phyloP scores from a whole-genome alignment of 2,329 filamentous ascomycete species.

The Alternaria panax region DNA sequence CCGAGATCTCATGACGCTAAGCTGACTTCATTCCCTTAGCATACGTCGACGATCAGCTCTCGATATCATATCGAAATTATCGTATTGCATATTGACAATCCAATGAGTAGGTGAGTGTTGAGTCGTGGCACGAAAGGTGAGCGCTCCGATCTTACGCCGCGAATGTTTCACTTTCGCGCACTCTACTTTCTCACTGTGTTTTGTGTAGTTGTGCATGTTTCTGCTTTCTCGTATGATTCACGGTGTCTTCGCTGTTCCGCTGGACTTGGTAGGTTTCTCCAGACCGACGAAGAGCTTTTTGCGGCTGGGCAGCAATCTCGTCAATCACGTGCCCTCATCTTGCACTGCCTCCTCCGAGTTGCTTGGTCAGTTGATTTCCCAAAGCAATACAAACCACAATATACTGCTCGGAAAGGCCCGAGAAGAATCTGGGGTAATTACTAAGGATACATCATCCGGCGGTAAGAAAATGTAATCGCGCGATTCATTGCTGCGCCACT shows the following conservation, averaged over 20 bases:
- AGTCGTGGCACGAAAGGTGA: neutral
- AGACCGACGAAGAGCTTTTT: slow-evolving; percentile 5
- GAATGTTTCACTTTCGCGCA: neutral
- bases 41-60: neutral
- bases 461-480: too few species aligned
- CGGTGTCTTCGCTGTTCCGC: neutral
- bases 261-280: neutral
- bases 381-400: neutral
- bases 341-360: slow-evolving; percentile 8
- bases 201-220: neutral
- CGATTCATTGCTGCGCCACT: neutral
- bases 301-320: neutral
- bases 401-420: neutral
- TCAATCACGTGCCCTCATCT: neutral
- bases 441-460: neutral
- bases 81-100: neutral
- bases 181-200: neutral
- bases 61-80: neutral
- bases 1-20: slow-evolving; percentile 1
- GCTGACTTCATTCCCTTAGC: neutral
- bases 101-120: neutral
- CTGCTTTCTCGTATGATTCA: neutral
- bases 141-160: neutral
- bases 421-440: neutral
- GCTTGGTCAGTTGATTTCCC: neutral